Evolutionary conservation across 2,329 filamentous ascomycete species (phyloP).

Genomic region (Pyricularia sp.): DNA sequence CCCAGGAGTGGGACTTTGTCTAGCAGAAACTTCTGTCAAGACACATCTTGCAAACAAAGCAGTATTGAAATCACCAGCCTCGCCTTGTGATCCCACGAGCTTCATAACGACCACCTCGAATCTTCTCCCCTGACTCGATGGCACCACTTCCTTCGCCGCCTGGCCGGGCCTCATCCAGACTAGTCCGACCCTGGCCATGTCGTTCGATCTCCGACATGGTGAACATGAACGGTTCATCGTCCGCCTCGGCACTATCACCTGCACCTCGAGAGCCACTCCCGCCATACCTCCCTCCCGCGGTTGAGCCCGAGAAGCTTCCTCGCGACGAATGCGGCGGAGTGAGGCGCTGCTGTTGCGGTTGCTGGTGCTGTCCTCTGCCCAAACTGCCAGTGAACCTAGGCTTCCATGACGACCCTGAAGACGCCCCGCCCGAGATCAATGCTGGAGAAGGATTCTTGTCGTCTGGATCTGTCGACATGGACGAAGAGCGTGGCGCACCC

Average conservation of each 20-base stretch:
- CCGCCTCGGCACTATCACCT: slow-evolving; percentile 32
- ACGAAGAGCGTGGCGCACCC: slow-evolving; percentile 23
- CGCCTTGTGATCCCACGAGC: not conserved
- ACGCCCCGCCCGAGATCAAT: slow-evolving; percentile 22
- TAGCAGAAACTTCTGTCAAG: not conserved
- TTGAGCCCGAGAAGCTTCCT: slow-evolving; percentile 30
- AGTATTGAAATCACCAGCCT: not conserved
- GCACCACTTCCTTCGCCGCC: slow-evolving; percentile 16
- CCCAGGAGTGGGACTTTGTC: not conserved
- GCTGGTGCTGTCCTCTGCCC: not conserved
- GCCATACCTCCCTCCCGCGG: slow-evolving; percentile 12
- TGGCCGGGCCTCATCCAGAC: slow-evolving; percentile 38
- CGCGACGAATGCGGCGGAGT: slow-evolving; percentile 31
- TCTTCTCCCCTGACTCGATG: not conserved
- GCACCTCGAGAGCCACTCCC: slow-evolving; percentile 27
- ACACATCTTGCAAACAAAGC: not conserved
- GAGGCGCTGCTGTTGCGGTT: slow-evolving; percentile 9
- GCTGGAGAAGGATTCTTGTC: slow-evolving; percentile 32
- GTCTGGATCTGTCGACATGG: slow-evolving; percentile 22
- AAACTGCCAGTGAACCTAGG: slow-evolving; percentile 25
- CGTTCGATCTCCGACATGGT: slow-evolving; percentile 59
- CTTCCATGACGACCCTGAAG: slow-evolving; percentile 21
- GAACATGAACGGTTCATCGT: slow-evolving; percentile 60
- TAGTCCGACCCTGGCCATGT: slow-evolving; percentile 30
- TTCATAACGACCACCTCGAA: slow-evolving; percentile 2